A percentile compares a stretch with the other conserved stretches of the same genome.
Evolutionary conservation across 1,139 yeast genomes (phyloP).

Genomic region (Blastobotrys buckinghamii): DNA sequence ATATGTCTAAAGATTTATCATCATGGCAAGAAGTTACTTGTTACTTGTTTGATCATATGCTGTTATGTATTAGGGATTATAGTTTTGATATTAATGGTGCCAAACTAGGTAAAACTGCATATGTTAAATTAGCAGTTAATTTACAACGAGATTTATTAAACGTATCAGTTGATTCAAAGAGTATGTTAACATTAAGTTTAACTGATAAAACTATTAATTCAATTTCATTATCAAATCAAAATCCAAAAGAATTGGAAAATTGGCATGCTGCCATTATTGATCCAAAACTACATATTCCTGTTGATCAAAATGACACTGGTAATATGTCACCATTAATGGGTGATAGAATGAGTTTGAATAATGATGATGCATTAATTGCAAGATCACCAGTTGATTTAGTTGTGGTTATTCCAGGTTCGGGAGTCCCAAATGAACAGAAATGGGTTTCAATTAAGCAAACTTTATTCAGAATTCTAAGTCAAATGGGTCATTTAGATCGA

Average conservation of each 20-base stretch:
- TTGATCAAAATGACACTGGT: conserved; percentile 6
- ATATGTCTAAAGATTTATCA: conserved; percentile 18
- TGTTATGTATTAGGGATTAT: conserved; percentile 17
- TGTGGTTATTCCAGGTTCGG: conserved; percentile 20
- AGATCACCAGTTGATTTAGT: conserved; percentile 21
- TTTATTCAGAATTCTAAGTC: conserved; percentile 12
- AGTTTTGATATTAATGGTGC: conserved; percentile 5
- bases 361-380: conserved; percentile 2
- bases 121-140: conserved; percentile 18
- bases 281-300: conserved; percentile 12
- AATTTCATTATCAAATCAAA: conserved; percentile 16
- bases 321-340: background rate
- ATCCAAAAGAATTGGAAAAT: conserved; percentile 1
- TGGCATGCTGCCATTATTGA: conserved; percentile 17
- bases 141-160: conserved; percentile 16
- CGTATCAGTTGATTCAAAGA: conserved; percentile 14
- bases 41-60: conserved; percentile 21
- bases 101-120: conserved; percentile 13
- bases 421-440: conserved; percentile 19
- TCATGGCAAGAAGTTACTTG: conserved; percentile 23
- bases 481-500: conserved; percentile 21
- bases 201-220: conserved; percentile 12
- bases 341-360: background rate
- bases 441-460: conserved; percentile 17
- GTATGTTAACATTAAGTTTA: conserved; percentile 13